Evolutionary conservation across 2,329 filamentous ascomycete genomes (phyloP).

Genomic region (Rasamsonia emersonii): DNA sequence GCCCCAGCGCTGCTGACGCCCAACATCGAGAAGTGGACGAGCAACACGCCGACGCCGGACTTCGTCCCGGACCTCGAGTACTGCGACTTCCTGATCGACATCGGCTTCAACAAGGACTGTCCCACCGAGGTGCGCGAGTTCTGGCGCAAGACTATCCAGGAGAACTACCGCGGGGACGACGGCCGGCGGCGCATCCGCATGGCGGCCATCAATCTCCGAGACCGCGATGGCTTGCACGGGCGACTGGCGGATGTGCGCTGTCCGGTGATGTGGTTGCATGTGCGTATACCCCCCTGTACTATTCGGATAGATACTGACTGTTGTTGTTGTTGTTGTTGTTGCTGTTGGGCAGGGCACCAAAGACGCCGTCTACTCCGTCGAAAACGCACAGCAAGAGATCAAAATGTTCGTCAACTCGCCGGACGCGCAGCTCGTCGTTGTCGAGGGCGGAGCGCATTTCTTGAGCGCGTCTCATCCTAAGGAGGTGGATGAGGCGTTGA

Average conservation of each 20-base stretch:
- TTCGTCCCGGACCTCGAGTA: conserved; percentile 37
- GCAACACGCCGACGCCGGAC: conserved; percentile 26
- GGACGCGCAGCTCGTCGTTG: conserved; percentile 34
- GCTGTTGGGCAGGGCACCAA: conserved; percentile 13
- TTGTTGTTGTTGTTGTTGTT: conserved; percentile 27
- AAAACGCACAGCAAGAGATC: conserved; percentile 35
- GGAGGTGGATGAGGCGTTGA: conserved; percentile 28
- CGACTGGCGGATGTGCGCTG: conserved; percentile 41
- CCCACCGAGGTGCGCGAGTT: conserved; percentile 29
- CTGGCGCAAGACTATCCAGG: conserved; percentile 38
- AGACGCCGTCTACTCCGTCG: conserved; percentile 11
- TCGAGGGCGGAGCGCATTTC: conserved; percentile 44
- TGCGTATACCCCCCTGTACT: conserved; percentile 18
- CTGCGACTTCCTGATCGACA: conserved; percentile 38
- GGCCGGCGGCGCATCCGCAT: conserved; percentile 40
- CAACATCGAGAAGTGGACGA: conserved; percentile 35
- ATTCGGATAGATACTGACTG: conserved; percentile 34
- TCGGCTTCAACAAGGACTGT: conserved; percentile 39
- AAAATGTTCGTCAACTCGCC: conserved; percentile 37
- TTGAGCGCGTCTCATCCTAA: conserved; percentile 39
- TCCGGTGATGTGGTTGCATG: conserved; percentile 44
- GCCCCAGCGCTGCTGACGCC: conserved; percentile 23
- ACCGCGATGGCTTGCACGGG: conserved; percentile 40
- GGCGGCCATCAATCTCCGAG: conserved; percentile 42
- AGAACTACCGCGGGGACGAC: conserved; percentile 42